Percentiles rank a stretch among this genome's conserved stretches.
phyloP scores from a whole-genome alignment of 164 flowering plant genomes.

The Sedum album region DNA sequence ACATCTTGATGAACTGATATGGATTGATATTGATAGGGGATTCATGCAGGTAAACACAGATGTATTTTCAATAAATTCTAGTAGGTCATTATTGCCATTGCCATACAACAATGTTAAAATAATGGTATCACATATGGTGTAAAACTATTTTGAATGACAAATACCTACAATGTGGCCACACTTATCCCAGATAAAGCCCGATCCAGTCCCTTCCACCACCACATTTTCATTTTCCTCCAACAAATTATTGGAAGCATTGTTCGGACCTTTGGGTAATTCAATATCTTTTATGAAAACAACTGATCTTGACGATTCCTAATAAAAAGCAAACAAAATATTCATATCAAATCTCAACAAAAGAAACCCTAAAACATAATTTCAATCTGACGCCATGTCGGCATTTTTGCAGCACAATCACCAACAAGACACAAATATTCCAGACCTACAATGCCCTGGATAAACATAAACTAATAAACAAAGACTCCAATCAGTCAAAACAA shows the following conservation, averaged over 20 bases:
- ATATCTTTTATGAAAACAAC: constrained; percentile 71
- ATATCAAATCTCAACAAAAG: not conserved
- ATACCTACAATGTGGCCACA: constrained; percentile 82
- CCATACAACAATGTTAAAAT: not conserved
- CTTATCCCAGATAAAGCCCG: constrained; percentile 92
- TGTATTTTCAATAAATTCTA: no score
- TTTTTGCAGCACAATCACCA: not conserved
- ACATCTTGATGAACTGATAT: not conserved
- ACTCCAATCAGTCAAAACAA: no score
- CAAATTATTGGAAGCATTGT: constrained; percentile 17
- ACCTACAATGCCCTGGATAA: no score
- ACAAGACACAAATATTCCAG: not conserved
- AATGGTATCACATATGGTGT: not conserved
- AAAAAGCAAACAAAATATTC: not conserved
- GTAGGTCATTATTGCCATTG: not conserved
- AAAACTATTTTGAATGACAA: constrained; percentile 8
- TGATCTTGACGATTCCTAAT: constrained; percentile 66
- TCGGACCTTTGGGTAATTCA: constrained; percentile 36
- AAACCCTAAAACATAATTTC: not conserved
- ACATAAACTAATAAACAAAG: no score
- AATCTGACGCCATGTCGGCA: not conserved
- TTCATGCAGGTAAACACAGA: no score
- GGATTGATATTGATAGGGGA: no score
- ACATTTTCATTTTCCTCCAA: constrained; percentile 40
- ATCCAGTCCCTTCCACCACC: constrained; percentile 71